Evolutionary conservation across 2,329 filamentous ascomycete genomes (phyloP), one percentile per base, ranked within the genome.

Genomic region (Diaporthe helianthi): DNA sequence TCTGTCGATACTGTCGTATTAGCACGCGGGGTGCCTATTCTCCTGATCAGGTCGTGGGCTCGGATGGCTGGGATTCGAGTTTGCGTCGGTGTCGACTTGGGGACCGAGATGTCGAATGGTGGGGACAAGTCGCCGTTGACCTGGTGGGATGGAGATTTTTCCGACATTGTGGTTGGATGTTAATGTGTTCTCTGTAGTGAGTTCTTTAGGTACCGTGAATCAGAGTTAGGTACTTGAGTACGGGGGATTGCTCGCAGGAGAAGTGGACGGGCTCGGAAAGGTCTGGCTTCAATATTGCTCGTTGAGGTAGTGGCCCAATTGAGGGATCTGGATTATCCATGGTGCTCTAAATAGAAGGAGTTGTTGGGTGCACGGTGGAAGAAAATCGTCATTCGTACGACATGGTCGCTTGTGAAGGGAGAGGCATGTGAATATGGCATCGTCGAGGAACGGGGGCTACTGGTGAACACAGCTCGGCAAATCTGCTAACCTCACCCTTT

Each of bases 171-270:
- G 1, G 9, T 7, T 41, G 4, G 36, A 8, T 10, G n/a, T 31
- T 17, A 12, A 4, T 31, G 5, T 29, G 10, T 31, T 24, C 2
- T n/a, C 4, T 17, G 36, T 38, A 5, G 36, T 38, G 4, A 1
- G 2, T 22, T 26, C 10, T 5, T 33, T 8, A 12, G 17, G 6
- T 8, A 46, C 10, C 9, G 19, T 1, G 6, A 10, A 0, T n/a
- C 19, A 9, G 6, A 3, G 26, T n/a, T 12, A 3, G 4, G 2
- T 1, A n/a, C n/a, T n/a, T n/a, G n/a, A n/a, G n/a, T n/a, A n/a
- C n/a, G n/a, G n/a, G n/a, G n/a, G 38, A 3, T 46, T 10, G 24
- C 9, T 31, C 41, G 55, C n/a, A 5, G 17, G 5, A 26, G 19
- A 26, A 22, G 13, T 46, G 26, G 55, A n/a, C 2, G 41, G 55